A percentile compares a stretch with the other conserved stretches of the same genome.
Conservation (phyloP, 768 basidiomycete genomes). For the Tephrocybe rancida region DNA sequence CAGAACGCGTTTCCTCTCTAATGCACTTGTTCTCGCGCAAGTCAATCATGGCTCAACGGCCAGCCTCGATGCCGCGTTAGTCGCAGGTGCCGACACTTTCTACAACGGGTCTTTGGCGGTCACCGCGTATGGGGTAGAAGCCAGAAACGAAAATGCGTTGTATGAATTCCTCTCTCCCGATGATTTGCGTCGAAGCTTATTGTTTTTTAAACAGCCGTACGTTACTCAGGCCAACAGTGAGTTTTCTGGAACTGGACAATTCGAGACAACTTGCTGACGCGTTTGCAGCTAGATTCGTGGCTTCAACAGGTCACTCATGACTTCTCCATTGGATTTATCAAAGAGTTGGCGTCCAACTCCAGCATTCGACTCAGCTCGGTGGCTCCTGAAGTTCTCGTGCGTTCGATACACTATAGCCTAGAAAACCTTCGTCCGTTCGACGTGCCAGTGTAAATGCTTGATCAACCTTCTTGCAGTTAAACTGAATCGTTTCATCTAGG, state of each 20-base stretch:
- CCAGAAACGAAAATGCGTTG: slow-evolving; percentile 50
- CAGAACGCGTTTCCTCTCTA: background rate
- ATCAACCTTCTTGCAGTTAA: background rate
- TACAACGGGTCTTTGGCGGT: slow-evolving; percentile 41
- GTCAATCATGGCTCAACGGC: slow-evolving; percentile 33
- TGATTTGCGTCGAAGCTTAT: background rate
- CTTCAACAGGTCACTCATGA: slow-evolving; percentile 20
- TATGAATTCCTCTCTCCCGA: slow-evolving; percentile 28
- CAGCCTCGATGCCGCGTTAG: slow-evolving; percentile 28
- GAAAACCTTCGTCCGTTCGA: slow-evolving; percentile 51
- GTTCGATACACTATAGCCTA: slow-evolving; percentile 38
- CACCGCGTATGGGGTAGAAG: slow-evolving; percentile 37
- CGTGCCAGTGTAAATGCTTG: slow-evolving; percentile 36
- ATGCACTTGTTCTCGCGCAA: slow-evolving; percentile 1
- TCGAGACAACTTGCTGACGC: background rate
- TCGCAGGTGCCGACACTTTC: slow-evolving; percentile 22
- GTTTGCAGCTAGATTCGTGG: background rate
- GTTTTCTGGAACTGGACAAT: background rate
- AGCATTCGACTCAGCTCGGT: slow-evolving; percentile 26
- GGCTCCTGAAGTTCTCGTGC: slow-evolving; percentile 40
- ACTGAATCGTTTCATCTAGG: slow-evolving; percentile 15
- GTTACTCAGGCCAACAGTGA: slow-evolving; percentile 15
- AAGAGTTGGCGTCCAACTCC: background rate
- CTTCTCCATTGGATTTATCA: slow-evolving; percentile 22
- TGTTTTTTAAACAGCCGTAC: slow-evolving; percentile 13